These are phyloP conservation scores for Spiromastix sp. DNA, from an alignment of 2,329 filamentous ascomycete species.

Conservation along the genomic window DNA sequence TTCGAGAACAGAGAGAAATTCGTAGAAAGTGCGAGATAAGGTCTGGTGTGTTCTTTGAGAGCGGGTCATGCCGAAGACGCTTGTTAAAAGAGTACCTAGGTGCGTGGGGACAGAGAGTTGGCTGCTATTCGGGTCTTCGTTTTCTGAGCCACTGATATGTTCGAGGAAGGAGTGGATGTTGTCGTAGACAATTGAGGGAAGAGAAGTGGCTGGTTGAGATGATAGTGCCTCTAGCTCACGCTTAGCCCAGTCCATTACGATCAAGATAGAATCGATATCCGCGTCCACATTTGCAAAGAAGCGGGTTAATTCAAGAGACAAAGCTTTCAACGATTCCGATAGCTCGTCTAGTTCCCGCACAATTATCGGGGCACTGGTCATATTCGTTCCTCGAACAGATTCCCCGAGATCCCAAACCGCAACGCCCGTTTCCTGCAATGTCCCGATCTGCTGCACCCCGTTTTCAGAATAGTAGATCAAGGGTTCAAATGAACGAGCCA, in stretches of 20 bases:
- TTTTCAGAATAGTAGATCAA: conserved; percentile 92
- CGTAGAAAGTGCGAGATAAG: conserved; percentile 76
- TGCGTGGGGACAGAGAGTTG: conserved; percentile 43
- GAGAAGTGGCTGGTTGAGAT: conserved; percentile 48
- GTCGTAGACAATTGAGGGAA: conserved; percentile 63
- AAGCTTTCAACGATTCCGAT: conserved; percentile 71
- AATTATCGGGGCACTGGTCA: conserved; percentile 81
- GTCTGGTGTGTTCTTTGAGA: conserved; percentile 71
- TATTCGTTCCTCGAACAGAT: conserved; percentile 77
- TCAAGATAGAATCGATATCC: conserved; percentile 83
- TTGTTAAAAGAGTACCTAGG: conserved; percentile 58
- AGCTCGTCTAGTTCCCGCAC: conserved; percentile 76
- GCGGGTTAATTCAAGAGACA: conserved; percentile 75
- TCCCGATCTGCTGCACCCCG: conserved; percentile 73
- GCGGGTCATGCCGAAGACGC: conserved; percentile 68
- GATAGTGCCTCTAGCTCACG: conserved; percentile 67
- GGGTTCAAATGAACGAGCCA: conserved; percentile 87
- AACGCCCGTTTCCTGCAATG: conserved; percentile 81
- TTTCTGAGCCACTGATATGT: conserved; percentile 19
- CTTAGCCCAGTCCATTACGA: conserved; percentile 93
- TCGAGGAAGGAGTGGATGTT: conserved; percentile 64
- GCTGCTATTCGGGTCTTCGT: conserved; percentile 4
- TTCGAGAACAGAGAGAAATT: conserved; percentile 79
- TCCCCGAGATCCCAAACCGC: conserved; percentile 93
- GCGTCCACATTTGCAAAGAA: conserved; percentile 93